Conservation (phyloP, 139 green algal genomes). For the Deuterostichococcus epilithicus region DNA sequence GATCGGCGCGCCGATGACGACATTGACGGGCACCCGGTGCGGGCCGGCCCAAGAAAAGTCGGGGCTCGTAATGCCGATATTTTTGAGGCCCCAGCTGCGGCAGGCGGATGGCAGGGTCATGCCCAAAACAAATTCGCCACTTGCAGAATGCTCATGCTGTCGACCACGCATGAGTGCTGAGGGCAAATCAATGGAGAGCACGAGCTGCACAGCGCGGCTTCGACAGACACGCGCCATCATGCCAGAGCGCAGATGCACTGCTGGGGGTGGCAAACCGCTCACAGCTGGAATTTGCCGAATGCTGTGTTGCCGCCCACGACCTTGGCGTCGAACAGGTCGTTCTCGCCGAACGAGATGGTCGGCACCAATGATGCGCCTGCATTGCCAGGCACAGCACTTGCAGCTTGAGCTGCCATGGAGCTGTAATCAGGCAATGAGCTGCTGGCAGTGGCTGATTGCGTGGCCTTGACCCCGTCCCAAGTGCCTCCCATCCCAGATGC, state of each 20-base stretch:
- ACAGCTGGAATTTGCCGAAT: neutral
- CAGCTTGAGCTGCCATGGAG: too few species aligned
- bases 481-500: too few species aligned
- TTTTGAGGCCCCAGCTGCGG: neutral
- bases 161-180: too few species aligned
- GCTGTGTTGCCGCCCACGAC: neutral
- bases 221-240: too few species aligned
- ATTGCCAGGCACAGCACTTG: neutral
- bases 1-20: neutral
- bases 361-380: constrained; percentile 47
- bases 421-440: too few species aligned
- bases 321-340: constrained; percentile 34
- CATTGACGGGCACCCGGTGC: neutral
- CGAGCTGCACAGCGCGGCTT: too few species aligned
- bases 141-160: too few species aligned
- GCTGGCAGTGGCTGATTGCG: too few species aligned
- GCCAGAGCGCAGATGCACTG: neutral
- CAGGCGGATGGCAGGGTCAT: too few species aligned
- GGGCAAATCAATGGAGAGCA: too few species aligned
- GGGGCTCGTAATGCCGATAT: neutral
- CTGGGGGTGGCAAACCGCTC: neutral
- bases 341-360: constrained; percentile 44
- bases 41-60: neutral
- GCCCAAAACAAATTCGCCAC: too few species aligned
- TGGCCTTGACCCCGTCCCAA: too few species aligned